These are phyloP conservation scores for Rhizopogon vinicolor DNA, from an alignment of 768 basidiomycete genomes.

Conservation along the genomic window DNA sequence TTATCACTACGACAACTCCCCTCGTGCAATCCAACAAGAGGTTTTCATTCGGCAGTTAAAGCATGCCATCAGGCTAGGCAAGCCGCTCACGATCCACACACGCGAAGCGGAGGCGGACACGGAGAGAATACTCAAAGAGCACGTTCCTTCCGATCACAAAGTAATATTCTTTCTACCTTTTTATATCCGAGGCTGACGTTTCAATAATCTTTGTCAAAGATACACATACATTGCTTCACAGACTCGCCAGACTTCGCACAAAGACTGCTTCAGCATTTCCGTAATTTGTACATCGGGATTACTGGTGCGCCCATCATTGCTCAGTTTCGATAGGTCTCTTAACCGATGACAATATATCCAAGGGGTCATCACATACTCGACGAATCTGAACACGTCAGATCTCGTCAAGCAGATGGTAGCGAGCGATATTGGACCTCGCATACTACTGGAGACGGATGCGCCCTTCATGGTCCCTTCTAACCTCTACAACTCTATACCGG, in stretches of 20 bases:
- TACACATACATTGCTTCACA: constrained; percentile 88
- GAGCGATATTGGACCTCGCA: constrained; percentile 22
- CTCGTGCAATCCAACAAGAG: constrained; percentile 59
- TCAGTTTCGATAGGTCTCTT: background rate
- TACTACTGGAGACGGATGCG: constrained; percentile 78
- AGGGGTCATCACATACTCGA: constrained; percentile 80
- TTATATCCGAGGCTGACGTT: background rate
- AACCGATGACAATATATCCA: background rate
- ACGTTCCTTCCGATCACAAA: constrained; percentile 67
- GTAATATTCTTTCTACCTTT: constrained; percentile 25
- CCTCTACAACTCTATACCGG: constrained; percentile 53
- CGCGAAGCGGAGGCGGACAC: constrained; percentile 84
- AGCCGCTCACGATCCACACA: constrained; percentile 83
- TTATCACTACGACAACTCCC: constrained; percentile 79
- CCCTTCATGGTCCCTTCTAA: constrained; percentile 85
- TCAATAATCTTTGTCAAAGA: constrained; percentile 31
- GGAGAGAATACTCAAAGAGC: constrained; percentile 69
- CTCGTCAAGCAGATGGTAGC: constrained; percentile 55
- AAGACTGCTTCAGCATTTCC: constrained; percentile 69
- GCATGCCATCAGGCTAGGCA: constrained; percentile 61
- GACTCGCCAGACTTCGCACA: constrained; percentile 73
- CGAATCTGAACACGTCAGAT: constrained; percentile 65
- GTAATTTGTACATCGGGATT: constrained; percentile 79
- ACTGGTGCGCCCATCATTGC: constrained; percentile 42
- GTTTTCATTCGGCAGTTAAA: constrained; percentile 68